These are phyloP conservation scores for Coprinopsis strossmayeri DNA, from an alignment of 768 basidiomycete species.

Conservation along the genomic window DNA sequence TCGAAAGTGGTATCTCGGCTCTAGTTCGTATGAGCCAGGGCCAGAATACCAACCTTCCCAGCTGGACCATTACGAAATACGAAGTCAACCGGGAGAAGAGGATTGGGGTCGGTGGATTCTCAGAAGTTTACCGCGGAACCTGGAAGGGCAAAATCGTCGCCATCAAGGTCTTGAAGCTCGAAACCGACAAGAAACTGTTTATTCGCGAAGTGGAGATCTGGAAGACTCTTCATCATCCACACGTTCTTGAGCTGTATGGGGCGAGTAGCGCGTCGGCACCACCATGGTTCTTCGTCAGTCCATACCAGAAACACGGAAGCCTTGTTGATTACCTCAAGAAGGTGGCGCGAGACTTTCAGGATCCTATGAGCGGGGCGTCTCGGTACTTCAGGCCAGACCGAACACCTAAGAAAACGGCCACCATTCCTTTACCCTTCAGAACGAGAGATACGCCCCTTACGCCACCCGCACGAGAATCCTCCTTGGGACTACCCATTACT, in stretches of 20 bases:
- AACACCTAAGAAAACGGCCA: neutral
- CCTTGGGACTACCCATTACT: slow-evolving; percentile 1
- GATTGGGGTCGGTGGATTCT: slow-evolving; percentile 72
- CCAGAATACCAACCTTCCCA: slow-evolving; percentile 41
- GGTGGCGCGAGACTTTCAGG: slow-evolving; percentile 19
- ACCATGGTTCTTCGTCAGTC: slow-evolving; percentile 77
- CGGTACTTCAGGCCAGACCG: neutral
- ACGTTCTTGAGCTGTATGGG: slow-evolving; percentile 70
- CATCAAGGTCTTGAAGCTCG: slow-evolving; percentile 63
- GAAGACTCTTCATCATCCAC: slow-evolving; percentile 60
- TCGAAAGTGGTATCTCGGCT: slow-evolving; percentile 68
- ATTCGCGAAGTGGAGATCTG: slow-evolving; percentile 66
- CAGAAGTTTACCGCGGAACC: slow-evolving; percentile 68
- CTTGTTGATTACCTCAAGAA: slow-evolving; percentile 51
- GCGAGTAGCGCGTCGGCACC: slow-evolving; percentile 68
- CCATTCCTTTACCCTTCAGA: neutral
- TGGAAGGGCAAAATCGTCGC: slow-evolving; percentile 66
- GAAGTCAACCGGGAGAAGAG: slow-evolving; percentile 68
- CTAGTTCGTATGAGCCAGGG: slow-evolving; percentile 51
- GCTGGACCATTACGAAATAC: slow-evolving; percentile 64
- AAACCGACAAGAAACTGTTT: slow-evolving; percentile 59
- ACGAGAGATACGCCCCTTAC: neutral
- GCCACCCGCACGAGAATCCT: neutral
- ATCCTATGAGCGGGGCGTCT: neutral
- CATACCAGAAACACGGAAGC: slow-evolving; percentile 62